Evolutionary conservation across 148 eudicot genomes (phyloP).

Genomic region (Chenopodium berlandieri): DNA sequence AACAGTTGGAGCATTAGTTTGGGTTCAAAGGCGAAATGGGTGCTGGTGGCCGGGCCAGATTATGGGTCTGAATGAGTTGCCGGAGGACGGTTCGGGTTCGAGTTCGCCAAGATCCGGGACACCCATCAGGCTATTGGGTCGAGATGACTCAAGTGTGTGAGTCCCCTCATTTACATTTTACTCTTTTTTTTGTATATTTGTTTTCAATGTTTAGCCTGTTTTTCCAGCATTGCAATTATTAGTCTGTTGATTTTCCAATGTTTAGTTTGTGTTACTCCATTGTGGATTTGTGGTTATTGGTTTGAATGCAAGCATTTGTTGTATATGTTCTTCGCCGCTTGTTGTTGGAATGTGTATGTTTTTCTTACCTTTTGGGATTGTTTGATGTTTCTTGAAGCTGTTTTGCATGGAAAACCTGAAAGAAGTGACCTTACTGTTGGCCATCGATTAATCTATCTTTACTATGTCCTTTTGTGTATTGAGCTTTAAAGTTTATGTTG

Average conservation of each 20-base stretch:
- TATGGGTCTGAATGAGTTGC: conserved; percentile 46
- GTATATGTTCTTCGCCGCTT: neutral
- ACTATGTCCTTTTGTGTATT: neutral
- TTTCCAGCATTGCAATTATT: neutral
- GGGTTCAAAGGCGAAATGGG: conserved; percentile 81
- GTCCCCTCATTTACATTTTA: conserved; percentile 34
- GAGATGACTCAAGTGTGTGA: conserved; percentile 79
- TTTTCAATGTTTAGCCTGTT: neutral
- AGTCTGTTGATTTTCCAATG: neutral
- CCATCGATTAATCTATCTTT: neutral
- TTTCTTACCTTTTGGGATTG: neutral
- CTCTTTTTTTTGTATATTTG: neutral
- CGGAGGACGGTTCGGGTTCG: conserved; percentile 38
- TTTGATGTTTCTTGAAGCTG: neutral
- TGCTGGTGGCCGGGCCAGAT: conserved; percentile 92
- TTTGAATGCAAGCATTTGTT: neutral
- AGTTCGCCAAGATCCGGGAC: conserved; percentile 50
- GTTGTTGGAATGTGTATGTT: neutral
- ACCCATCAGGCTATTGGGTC: conserved; percentile 74
- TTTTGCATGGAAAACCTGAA: neutral
- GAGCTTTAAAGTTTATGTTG: neutral
- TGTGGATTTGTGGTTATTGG: neutral
- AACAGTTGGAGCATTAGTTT: conserved; percentile 64
- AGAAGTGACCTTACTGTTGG: neutral
- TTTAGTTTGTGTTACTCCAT: neutral